Conservation (phyloP, 352 stramenopile genomes). For the Globisporangium spinosum region DNA sequence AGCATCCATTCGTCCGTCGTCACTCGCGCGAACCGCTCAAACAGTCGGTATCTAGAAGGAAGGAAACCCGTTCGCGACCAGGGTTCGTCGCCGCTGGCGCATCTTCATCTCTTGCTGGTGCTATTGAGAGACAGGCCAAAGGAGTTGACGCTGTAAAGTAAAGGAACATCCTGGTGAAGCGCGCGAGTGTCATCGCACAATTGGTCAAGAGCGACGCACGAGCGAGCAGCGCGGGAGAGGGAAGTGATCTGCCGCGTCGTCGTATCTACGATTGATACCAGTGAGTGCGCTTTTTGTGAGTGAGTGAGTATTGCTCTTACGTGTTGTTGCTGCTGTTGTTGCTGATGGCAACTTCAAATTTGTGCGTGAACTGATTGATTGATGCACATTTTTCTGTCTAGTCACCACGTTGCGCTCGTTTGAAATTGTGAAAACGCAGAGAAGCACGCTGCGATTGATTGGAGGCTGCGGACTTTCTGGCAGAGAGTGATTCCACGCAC, state of each 20-base stretch:
- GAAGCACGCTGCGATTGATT: background rate
- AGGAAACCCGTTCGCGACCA: background rate
- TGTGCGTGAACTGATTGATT: background rate
- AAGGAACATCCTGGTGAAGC: background rate
- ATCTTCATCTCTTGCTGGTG: background rate
- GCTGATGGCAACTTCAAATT: background rate
- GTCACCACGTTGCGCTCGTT: background rate
- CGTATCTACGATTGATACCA: background rate
- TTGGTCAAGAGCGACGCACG: background rate
- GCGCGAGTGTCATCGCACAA: background rate
- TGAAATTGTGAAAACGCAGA: background rate
- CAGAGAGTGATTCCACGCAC: background rate
- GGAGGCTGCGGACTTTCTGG: background rate
- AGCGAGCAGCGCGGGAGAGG: background rate
- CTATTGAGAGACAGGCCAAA: background rate
- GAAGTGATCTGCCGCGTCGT: background rate
- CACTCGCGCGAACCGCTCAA: background rate
- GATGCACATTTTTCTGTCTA: background rate
- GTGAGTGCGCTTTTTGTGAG: too few species aligned
- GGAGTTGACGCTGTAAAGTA: background rate
- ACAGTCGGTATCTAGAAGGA: conserved; percentile 1
- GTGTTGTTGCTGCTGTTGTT: background rate
- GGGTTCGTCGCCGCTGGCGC: too few species aligned
- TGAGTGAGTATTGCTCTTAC: background rate
- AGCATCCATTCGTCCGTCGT: background rate